Base-by-base conservation (phyloP, 805 yeast genomes). In the Candida xyloterini region DNA sequence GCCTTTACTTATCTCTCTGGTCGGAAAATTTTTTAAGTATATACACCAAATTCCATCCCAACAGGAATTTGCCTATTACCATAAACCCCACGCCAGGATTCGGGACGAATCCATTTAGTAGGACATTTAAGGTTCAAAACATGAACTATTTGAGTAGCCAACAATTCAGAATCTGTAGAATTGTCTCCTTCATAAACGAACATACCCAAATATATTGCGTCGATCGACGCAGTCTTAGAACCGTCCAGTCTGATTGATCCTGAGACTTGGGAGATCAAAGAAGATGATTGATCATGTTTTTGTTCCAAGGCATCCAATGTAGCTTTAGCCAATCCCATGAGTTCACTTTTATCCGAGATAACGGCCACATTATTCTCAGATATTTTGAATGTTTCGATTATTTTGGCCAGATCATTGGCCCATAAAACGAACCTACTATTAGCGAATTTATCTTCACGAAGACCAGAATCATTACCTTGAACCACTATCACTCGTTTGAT, bases 181-280 rank as follows among this genome's bases (percentile, higher is more conserved):
- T 91, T 91, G 60, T 90, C 97, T 24, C 98, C 97, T 58, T 90
- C 97, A 60, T 86, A 88, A 1, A 83, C 95, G 56, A 72, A 80
- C 13, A 76, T 67, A 10, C 57, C 49, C 10, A 59, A 31, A 2
- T 51, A 38, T 5, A 42, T 26, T 9, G 48, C 27, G 25, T 44
- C 51, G 24, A 38, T 34, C 20, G 40, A 21, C 25, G 37, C 29
- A 24, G 16, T 7, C 13, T 10, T 15, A 8, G 34, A 15, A 21
- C 30, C 30, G 9, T 4, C 15, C 23, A 30, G 35, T 20, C 16
- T 25, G 18, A 36, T 7, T 9, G 41, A 33, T 14, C 40, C 33
- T 14, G 14, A 6, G n/a, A 30, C 23, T n/a, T 13, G 15, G 4
- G 33, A n/a, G 15, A 26, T 27, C 24, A 35, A 22, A 11, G 21